Base-by-base conservation (phyloP, 768 basidiomycete genomes). In the Calvatia gigantea region DNA sequence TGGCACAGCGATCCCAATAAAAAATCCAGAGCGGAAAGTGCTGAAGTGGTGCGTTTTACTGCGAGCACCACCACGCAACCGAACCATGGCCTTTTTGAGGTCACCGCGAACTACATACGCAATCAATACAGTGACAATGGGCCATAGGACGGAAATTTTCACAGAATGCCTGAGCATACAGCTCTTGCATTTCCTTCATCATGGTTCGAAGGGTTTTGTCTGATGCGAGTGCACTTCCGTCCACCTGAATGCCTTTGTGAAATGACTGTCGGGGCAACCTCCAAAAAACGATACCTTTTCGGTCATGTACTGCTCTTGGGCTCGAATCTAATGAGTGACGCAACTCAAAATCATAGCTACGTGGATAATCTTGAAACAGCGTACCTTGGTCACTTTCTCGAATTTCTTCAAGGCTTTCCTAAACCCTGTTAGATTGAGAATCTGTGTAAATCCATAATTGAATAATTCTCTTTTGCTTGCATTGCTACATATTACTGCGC, bases 351-450 rank as follows among this genome's bases (percentile, higher is more conserved):
- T 2, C 12, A 28, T 6, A 46, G 39, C 4, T 7, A 6, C 21
- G 39, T 27, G 23, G 25, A 27, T 8, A 33, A 45, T 42, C 29
- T 27, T 3, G 14, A 19, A 9, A 1, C 28, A 23, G 57, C 66
- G 6, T 62, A 88, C 86, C 68, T 79, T 84, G 12, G 92, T 87
- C 3, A 80, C 71, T 66, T 91, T 94, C 64, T 88, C 89, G 59
- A 91, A 94, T 67, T 93, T 94, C 71, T 89, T 93, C 54, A 94
- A 66, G 0, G 85, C 86, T 66, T 94, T 94, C 25, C 89, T 78
- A 67, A 97, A 94, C 1, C 96, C 97, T 1, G 91, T 90, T 8
- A 94, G 69, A 67, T 99, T 98, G 37, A 98, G 70, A 42, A 89
- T 83, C 87, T 92, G 59, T 15, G 19, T 23, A 57, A 32, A 7